Percentiles rank a stretch among this genome's conserved stretches.
Evolutionary conservation across 441 rosid species (phyloP).

Genomic region (Adansonia gregorii): DNA sequence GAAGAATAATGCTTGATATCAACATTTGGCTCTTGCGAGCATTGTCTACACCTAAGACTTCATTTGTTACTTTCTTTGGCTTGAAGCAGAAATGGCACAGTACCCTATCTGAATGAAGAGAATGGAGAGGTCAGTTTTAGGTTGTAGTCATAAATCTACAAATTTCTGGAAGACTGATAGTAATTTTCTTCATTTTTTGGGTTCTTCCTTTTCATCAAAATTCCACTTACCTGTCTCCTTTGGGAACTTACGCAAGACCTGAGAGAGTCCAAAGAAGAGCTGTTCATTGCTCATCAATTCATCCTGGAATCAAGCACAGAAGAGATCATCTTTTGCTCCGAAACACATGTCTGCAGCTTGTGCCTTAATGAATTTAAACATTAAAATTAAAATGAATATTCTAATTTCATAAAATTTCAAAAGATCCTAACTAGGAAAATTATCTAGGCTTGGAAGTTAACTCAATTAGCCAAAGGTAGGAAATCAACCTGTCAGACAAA

Average conservation of each 20-base stretch:
- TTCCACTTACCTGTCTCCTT: constrained; percentile 80
- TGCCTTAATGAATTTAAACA: constrained; percentile 19
- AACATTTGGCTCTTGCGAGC: constrained; percentile 82
- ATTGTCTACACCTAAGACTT: constrained; percentile 64
- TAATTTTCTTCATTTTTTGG: neutral
- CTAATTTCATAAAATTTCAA: constrained; percentile 20
- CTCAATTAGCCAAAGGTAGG: constrained; percentile 16
- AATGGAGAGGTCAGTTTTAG: constrained; percentile 31
- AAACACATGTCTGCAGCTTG: constrained; percentile 23
- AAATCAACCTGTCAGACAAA: constrained; percentile 19
- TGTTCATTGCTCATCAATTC: constrained; percentile 96
- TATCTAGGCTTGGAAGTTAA: constrained; percentile 13
- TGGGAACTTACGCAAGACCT: constrained; percentile 93
- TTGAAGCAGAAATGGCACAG: constrained; percentile 99
- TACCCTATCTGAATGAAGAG: constrained; percentile 71
- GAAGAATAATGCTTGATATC: constrained; percentile 92
- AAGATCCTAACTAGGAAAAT: constrained; percentile 15
- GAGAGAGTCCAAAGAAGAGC: constrained; percentile 94
- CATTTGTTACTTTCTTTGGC: constrained; percentile 80
- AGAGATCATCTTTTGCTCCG: constrained; percentile 29
- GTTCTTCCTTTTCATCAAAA: constrained; percentile 26
- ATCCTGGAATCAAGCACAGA: constrained; percentile 60
- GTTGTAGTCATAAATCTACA: constrained; percentile 26
- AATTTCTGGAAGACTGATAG: constrained; percentile 26
- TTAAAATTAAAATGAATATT: constrained; percentile 16